These are phyloP conservation scores for Fusarium beomiforme DNA, from an alignment of 2,329 filamentous ascomycete species.

Conservation along the genomic window DNA sequence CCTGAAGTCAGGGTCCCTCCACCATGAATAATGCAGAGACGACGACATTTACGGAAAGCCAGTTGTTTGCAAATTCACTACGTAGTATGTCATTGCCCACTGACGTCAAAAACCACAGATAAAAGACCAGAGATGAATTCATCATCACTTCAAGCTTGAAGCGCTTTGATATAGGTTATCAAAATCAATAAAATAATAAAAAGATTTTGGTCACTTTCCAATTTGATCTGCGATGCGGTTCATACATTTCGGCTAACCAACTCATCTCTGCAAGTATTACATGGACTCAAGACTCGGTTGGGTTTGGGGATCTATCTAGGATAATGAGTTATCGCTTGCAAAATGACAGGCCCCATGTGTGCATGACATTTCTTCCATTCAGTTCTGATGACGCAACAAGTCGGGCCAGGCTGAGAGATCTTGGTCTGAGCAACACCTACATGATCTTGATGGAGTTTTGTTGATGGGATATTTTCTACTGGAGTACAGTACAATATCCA, in stretches of 20 bases:
- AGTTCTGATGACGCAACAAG: conserved; percentile 11
- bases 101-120: conserved; percentile 23
- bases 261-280: background rate
- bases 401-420: background rate
- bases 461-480: background rate
- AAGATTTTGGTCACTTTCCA: background rate
- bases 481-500: background rate
- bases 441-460: background rate
- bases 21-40: background rate
- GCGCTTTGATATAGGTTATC: background rate
- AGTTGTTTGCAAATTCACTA: conserved; percentile 3
- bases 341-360: background rate
- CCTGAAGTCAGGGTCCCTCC: conserved; percentile 30
- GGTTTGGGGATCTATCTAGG: background rate
- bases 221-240: background rate
- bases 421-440: background rate
- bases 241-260: background rate
- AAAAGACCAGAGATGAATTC: background rate
- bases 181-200: background rate
- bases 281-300: conserved; percentile 1
- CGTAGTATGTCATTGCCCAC: background rate
- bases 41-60: background rate
- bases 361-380: background rate
- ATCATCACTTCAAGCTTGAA: background rate
- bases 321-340: conserved; percentile 18